Evolutionary conservation across 1,284 basidiomycete genomes (phyloP).

Genomic region (Gymnopus androsaceus): DNA sequence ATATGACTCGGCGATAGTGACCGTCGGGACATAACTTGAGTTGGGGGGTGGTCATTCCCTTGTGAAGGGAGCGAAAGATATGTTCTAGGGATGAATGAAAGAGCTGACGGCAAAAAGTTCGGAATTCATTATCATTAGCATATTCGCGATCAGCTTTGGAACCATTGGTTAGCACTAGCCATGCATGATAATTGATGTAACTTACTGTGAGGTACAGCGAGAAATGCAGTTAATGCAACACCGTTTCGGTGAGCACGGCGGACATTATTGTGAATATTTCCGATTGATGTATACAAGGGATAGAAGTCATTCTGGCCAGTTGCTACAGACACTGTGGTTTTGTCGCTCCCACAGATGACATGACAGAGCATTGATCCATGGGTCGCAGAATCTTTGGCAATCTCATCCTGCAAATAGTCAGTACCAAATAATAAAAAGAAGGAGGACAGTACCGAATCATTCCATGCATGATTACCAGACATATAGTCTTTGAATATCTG

Average conservation of each 20-base stretch:
- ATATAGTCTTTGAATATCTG: conserved; percentile 26
- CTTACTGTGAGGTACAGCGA: conserved; percentile 30
- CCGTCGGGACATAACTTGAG: conserved; percentile 20
- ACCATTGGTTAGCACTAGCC: background rate
- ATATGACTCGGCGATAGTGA: too few species aligned
- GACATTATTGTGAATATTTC: conserved; percentile 27
- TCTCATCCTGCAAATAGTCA: conserved; percentile 20
- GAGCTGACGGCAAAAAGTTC: conserved; percentile 20
- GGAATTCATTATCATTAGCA: conserved; percentile 22
- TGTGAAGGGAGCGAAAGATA: conserved; percentile 14
- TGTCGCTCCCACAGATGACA: conserved; percentile 36
- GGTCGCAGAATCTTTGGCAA: conserved; percentile 19
- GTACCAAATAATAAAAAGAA: background rate
- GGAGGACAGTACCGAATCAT: conserved; percentile 14
- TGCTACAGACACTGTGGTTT: conserved; percentile 36
- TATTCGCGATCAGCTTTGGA: conserved; percentile 22
- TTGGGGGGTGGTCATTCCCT: conserved; percentile 16
- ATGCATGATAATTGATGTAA: background rate
- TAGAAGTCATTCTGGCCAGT: conserved; percentile 36
- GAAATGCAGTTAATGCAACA: conserved; percentile 25
- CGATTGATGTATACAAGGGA: conserved; percentile 30
- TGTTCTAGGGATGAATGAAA: conserved; percentile 14
- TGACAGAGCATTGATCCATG: conserved; percentile 32
- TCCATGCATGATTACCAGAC: conserved; percentile 30
- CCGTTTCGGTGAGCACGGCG: conserved; percentile 24